Percentiles rank a stretch among this genome's conserved stretches.
These are phyloP conservation scores for Rosa lucieae DNA, from an alignment of 306 rosid species.

Conservation along the genomic window DNA sequence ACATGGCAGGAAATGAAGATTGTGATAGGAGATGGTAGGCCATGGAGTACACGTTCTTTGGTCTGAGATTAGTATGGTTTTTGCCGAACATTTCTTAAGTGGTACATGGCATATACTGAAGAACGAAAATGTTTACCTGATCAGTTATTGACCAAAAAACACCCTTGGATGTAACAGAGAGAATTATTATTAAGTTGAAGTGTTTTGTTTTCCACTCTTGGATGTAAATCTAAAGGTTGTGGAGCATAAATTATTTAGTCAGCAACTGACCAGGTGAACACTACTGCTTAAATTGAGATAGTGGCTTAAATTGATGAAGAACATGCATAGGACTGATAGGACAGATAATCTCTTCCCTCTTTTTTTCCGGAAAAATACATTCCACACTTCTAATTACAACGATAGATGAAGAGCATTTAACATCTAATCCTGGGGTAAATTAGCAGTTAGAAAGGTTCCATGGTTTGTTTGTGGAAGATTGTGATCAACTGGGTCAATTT, in stretches of 20 bases:
- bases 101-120: not conserved
- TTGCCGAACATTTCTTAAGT: not conserved
- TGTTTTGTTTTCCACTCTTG: too few relatives aligned
- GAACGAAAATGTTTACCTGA: too few relatives aligned
- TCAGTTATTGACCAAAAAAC: too few relatives aligned
- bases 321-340: not conserved
- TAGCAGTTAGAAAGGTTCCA: not conserved
- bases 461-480: not conserved
- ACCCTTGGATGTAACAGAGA: too few relatives aligned
- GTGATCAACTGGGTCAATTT: not conserved
- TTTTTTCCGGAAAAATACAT: not conserved
- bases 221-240: too few relatives aligned
- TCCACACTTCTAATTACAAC: not conserved
- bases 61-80: constrained; percentile 20
- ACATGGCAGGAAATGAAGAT: constrained; percentile 1
- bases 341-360: not conserved
- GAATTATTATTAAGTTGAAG: too few relatives aligned
- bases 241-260: too few relatives aligned
- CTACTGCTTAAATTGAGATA: not conserved
- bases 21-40: constrained; percentile 29
- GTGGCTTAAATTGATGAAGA: not conserved
- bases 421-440: not conserved
- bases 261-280: too few relatives aligned
- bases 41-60: constrained; percentile 36
- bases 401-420: not conserved